These are phyloP conservation scores for Citrus trifoliata DNA, from an alignment of 345 rosid species.

Conservation along the genomic window DNA sequence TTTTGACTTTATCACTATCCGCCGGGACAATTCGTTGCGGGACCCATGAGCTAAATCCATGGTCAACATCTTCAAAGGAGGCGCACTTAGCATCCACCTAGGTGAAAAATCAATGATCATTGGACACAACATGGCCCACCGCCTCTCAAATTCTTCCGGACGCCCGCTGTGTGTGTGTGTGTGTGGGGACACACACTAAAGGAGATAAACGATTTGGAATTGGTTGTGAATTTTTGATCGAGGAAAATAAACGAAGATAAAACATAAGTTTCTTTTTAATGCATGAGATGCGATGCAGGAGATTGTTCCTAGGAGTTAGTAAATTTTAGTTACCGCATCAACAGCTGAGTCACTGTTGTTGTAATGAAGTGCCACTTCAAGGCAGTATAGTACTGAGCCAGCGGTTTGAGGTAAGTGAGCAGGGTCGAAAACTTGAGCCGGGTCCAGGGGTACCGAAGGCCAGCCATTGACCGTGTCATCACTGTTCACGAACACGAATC, in stretches of 20 bases:
- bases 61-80: slow-evolving; percentile 27
- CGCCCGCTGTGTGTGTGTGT: background rate
- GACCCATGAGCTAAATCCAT: background rate
- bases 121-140: slow-evolving; percentile 14
- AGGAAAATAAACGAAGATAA: background rate
- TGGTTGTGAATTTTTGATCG: background rate
- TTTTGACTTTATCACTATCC: slow-evolving; percentile 29
- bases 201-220: background rate
- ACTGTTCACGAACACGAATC: slow-evolving; percentile 78
- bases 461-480: slow-evolving; percentile 84
- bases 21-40: background rate
- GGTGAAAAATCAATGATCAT: slow-evolving; percentile 29
- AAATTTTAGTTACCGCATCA: slow-evolving; percentile 49
- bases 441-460: slow-evolving; percentile 64
- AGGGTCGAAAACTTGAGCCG: slow-evolving; percentile 44
- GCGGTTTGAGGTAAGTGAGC: slow-evolving; percentile 40
- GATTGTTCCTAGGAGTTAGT: background rate
- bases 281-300: slow-evolving; percentile 7
- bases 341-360: slow-evolving; percentile 41
- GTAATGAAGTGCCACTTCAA: slow-evolving; percentile 78
- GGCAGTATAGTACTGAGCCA: slow-evolving; percentile 79
- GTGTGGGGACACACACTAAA: background rate
- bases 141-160: slow-evolving; percentile 1
- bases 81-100: slow-evolving; percentile 27
- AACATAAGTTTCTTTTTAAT: background rate